These are phyloP conservation scores for Apiospora pterosperma DNA, from an alignment of 2,329 filamentous ascomycete species.

Conservation along the genomic window DNA sequence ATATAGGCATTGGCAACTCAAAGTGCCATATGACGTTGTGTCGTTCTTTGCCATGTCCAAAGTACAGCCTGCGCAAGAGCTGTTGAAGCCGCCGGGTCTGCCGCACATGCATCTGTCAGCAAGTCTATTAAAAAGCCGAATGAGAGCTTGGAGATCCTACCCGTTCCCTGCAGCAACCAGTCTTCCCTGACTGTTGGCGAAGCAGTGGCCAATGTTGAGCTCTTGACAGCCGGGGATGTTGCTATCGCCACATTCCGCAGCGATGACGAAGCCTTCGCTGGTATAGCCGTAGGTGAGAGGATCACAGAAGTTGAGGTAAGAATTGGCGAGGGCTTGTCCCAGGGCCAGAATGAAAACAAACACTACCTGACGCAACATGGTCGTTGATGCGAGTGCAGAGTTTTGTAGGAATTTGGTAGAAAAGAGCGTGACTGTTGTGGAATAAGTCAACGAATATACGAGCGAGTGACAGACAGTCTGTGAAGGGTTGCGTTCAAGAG, in stretches of 20 bases:
- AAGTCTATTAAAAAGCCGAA: no score
- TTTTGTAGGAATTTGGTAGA: neutral
- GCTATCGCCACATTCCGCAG: constrained; percentile 4
- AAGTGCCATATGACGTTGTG: constrained; percentile 6
- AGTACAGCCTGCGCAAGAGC: constrained; percentile 5
- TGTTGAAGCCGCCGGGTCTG: constrained; percentile 9
- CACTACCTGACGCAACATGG: neutral
- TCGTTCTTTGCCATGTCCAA: constrained; percentile 6
- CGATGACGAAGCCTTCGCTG: neutral
- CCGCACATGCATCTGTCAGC: neutral
- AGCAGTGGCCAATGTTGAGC: constrained; percentile 9
- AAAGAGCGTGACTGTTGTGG: neutral
- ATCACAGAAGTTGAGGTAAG: neutral
- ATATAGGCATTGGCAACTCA: constrained; percentile 5
- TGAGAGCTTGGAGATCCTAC: neutral
- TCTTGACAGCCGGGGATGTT: neutral
- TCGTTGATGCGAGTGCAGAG: neutral
- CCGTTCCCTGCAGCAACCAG: constrained; percentile 1
- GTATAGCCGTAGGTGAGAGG: neutral
- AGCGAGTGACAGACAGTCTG: neutral
- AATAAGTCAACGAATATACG: neutral
- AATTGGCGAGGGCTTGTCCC: neutral
- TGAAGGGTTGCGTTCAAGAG: neutral
- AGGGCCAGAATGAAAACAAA: neutral
- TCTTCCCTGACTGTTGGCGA: constrained; percentile 7